Evolutionary conservation across 208 protist species (phyloP).

Genomic region (Crithidia mellificae): DNA sequence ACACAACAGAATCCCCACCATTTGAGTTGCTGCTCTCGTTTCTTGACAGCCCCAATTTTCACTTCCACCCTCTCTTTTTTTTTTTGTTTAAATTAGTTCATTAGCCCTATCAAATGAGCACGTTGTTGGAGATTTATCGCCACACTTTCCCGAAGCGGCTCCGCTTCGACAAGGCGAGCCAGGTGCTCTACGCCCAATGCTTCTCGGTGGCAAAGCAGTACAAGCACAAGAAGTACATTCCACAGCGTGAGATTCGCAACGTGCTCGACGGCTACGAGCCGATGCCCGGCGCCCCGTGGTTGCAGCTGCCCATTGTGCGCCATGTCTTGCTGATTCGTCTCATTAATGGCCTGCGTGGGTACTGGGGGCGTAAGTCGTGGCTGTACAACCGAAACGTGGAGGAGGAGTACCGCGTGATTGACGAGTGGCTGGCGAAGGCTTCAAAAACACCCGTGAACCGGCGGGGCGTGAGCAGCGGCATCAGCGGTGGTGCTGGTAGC

Average conservation of each 20-base stretch:
- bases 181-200: slow-evolving; percentile 80
- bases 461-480: background rate
- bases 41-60: too few species aligned
- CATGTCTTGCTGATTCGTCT: slow-evolving; percentile 71
- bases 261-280: slow-evolving; percentile 59
- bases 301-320: slow-evolving; percentile 81
- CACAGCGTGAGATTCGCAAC: slow-evolving; percentile 55
- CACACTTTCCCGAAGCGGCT: slow-evolving; percentile 79
- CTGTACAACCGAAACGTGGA: slow-evolving; percentile 75
- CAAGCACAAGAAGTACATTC: slow-evolving; percentile 82
- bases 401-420: slow-evolving; percentile 65
- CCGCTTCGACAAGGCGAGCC: slow-evolving; percentile 78
- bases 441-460: slow-evolving; percentile 3
- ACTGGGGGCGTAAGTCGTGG: slow-evolving; percentile 59
- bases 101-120: slow-evolving; percentile 62
- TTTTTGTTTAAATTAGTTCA: too few species aligned
- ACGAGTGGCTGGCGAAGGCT: slow-evolving; percentile 58
- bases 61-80: too few species aligned
- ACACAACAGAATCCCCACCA: too few species aligned
- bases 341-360: slow-evolving; percentile 63
- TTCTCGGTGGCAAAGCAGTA: slow-evolving; percentile 60
- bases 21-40: too few species aligned
- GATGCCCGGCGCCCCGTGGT: slow-evolving; percentile 60
- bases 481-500: background rate
- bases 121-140: slow-evolving; percentile 62